These are phyloP conservation scores for Oehlia diaphana DNA, from an alignment of 192 early-diverging fungal species.

Conservation along the genomic window DNA sequence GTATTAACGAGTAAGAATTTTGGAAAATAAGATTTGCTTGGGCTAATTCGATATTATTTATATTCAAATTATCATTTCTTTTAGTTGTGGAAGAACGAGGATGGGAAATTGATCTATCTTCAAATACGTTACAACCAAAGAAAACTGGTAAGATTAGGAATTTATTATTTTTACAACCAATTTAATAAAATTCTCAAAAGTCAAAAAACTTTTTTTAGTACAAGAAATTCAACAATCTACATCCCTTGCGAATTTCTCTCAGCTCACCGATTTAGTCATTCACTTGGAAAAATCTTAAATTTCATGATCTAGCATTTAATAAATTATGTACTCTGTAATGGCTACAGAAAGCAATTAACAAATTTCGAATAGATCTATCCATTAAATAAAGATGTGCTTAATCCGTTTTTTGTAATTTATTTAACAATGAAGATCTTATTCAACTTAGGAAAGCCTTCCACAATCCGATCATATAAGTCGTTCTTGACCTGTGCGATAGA, in stretches of 20 bases:
- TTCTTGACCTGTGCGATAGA: too few relatives aligned
- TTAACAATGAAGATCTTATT: too few relatives aligned
- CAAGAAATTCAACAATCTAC: background rate
- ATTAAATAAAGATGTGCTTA: too few relatives aligned
- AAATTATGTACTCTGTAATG: too few relatives aligned
- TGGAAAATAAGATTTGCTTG: background rate
- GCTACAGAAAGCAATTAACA: too few relatives aligned
- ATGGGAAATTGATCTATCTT: constrained; percentile 19
- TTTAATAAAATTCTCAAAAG: background rate
- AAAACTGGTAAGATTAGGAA: constrained; percentile 8
- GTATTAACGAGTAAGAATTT: constrained; percentile 16
- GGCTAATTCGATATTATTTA: background rate
- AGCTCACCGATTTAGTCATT: constrained; percentile 29
- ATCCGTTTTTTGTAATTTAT: too few relatives aligned
- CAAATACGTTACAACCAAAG: constrained; percentile 27
- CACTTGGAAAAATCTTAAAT: constrained; percentile 28
- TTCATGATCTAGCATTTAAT: background rate
- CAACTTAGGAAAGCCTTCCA: too few relatives aligned
- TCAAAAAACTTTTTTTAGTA: background rate
- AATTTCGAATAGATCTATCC: too few relatives aligned
- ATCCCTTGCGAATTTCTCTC: constrained; percentile 28
- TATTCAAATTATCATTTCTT: too few relatives aligned
- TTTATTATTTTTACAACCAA: background rate
- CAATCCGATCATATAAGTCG: too few relatives aligned
- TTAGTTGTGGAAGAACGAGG: constrained; percentile 11